Evolutionary conservation across 345 rosid genomes (phyloP), one percentile per base, ranked within the genome.

Genomic region (Syzygium grande): DNA sequence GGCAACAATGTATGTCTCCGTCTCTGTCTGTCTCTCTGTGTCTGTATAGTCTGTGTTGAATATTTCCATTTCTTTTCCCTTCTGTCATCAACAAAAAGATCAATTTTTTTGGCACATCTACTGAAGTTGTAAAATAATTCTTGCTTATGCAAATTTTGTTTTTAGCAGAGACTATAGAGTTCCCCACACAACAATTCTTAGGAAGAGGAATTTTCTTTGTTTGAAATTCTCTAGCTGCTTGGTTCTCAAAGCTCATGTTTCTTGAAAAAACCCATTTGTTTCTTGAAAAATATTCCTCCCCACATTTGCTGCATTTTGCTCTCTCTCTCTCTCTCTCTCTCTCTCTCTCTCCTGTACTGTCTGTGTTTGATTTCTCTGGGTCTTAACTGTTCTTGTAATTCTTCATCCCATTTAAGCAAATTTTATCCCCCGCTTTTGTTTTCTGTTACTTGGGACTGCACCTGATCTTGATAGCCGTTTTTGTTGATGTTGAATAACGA

Each of bases 1-100:
- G 53, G 85, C 52, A 46, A 87, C 87, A 85, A 85, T 51, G 51
- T 86, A 86, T 51, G 53, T 85, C 15, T 9, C 55, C 34, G 83
- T 84, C 38, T 55, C 52, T 65, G 95, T 93, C 93, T 91, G 93
- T 58, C 19, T 52, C 85, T 65, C 58, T 49, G 22, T 52, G 65
- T 51, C 84, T 52, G 85, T 73, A 23, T 8, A 38, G 49, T 73
- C 49, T 19, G 49, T 10, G 6, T 38, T 2, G 49, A 11, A 38
- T 43, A 22, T 77, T 84, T 52, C 59, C 86, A 54, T 16, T 52
- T 84, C 73, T 88, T 53, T 51, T 19, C 49, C 43, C 59, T 63
- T 86, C 27, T 13, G 27, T 85, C 27, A 17, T 65, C 55, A 86
- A 86, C 73, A 1, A 34, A 56, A 41, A 38, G 55, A 43, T 56